phyloP scores from a whole-genome alignment of 2,329 filamentous ascomycete genomes.

The Myriosclerotinia scirpicola region DNA sequence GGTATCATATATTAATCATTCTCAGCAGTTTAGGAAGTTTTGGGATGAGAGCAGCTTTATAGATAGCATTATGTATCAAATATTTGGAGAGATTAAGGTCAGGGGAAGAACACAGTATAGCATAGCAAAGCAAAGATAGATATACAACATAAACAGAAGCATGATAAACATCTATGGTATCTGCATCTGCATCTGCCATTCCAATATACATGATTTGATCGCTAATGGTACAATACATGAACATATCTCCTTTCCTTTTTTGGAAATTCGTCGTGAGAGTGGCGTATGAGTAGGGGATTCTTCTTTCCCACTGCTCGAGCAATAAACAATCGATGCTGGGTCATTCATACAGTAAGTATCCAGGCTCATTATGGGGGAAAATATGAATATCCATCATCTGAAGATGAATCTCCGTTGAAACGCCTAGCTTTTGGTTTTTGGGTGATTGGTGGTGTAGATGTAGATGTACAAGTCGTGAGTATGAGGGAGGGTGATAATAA shows the following conservation, averaged over 20 bases:
- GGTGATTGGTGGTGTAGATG: not conserved
- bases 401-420: not conserved
- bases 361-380: not conserved
- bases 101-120: not conserved
- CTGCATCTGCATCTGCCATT: not conserved
- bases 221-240: constrained; percentile 16
- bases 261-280: constrained; percentile 9
- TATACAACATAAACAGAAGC: not conserved
- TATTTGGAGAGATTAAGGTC: not conserved
- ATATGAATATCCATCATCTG: no score
- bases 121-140: not conserved
- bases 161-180: not conserved
- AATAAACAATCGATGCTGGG: no score
- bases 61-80: not conserved
- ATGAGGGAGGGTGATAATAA: not conserved
- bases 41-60: not conserved
- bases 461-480: not conserved
- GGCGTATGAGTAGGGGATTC: not conserved
- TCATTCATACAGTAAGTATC: not conserved
- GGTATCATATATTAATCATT: not conserved
- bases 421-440: not conserved
- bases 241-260: not conserved
- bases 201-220: constrained; percentile 17
- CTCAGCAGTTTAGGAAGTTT: not conserved
- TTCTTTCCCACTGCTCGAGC: not conserved